phyloP scores from a whole-genome alignment of 2,329 filamentous ascomycete genomes.

The Fonsecaea multimorphosa region DNA sequence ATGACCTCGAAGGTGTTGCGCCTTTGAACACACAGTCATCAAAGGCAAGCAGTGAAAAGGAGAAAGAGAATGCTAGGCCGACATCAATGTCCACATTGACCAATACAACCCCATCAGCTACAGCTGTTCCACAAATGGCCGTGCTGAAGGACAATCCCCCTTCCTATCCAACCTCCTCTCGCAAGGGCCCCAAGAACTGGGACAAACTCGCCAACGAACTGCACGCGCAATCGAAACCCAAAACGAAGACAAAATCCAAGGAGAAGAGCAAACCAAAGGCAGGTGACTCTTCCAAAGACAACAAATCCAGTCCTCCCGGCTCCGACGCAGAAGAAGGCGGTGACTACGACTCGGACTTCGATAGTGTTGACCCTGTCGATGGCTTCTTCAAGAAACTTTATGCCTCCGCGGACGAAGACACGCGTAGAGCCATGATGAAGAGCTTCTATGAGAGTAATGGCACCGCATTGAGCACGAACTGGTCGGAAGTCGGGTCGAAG shows the following conservation, averaged over 20 bases:
- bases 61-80: slow-evolving; percentile 38
- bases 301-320: slow-evolving; percentile 45
- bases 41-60: slow-evolving; percentile 18
- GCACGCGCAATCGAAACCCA: slow-evolving; percentile 48
- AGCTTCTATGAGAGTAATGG: slow-evolving; percentile 93
- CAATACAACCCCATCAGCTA: slow-evolving; percentile 29
- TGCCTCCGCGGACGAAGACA: slow-evolving; percentile 75
- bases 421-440: slow-evolving; percentile 95
- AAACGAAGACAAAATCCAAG: slow-evolving; percentile 41
- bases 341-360: slow-evolving; percentile 55
- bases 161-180: slow-evolving; percentile 85
- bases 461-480: slow-evolving; percentile 89
- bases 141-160: slow-evolving; percentile 53
- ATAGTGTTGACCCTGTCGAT: slow-evolving; percentile 59
- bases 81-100: slow-evolving; percentile 9
- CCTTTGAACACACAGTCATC: slow-evolving; percentile 36
- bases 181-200: slow-evolving; percentile 86
- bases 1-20: slow-evolving; percentile 58
- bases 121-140: slow-evolving; percentile 25
- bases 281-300: slow-evolving; percentile 46
- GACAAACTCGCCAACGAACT: slow-evolving; percentile 71
- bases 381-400: slow-evolving; percentile 91
- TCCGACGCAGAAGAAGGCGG: slow-evolving; percentile 48
- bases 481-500: slow-evolving; percentile 76
- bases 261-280: slow-evolving; percentile 43